Percentiles rank a stretch among this genome's conserved stretches.
Conservation (phyloP, 116 monocot genomes). For the Zostera marina region DNA sequence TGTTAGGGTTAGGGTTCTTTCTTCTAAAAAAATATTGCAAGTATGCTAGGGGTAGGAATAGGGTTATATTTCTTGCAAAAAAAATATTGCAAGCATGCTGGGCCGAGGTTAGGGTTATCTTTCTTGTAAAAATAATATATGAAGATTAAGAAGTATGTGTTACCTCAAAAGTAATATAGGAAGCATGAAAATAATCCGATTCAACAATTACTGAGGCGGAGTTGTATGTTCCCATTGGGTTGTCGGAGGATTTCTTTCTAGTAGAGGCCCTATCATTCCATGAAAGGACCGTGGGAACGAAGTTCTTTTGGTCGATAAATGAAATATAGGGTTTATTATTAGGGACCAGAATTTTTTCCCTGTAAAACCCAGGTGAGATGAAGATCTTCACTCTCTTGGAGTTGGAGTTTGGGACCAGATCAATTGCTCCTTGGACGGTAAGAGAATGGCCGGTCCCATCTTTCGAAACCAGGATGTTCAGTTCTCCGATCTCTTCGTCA, state of each 20-base stretch:
- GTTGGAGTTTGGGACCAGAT: conserved; percentile 59
- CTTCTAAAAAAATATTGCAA: conserved; percentile 61
- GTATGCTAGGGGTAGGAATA: neutral
- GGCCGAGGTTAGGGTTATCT: no score
- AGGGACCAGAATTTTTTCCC: conserved; percentile 66
- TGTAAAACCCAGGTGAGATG: conserved; percentile 56
- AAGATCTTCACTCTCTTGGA: conserved; percentile 50
- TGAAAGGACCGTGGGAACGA: conserved; percentile 37
- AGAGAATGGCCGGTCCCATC: conserved; percentile 41
- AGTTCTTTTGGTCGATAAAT: conserved; percentile 36
- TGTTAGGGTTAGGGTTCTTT: no score
- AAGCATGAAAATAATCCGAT: conserved; percentile 73
- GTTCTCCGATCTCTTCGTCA: no score
- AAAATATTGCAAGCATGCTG: no score
- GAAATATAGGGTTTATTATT: conserved; percentile 68
- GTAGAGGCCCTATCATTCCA: conserved; percentile 61
- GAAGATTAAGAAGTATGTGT: no score
- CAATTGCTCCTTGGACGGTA: conserved; percentile 77
- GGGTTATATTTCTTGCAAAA: no score
- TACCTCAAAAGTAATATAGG: conserved; percentile 79
- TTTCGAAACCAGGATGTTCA: conserved; percentile 34
- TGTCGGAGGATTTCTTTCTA: conserved; percentile 12
- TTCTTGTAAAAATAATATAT: no score
- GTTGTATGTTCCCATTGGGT: conserved; percentile 37
- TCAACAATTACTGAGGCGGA: conserved; percentile 72